phyloP scores from a whole-genome alignment of 2,329 filamentous ascomycete genomes.

The Ophiosphaerella herpotricha region DNA sequence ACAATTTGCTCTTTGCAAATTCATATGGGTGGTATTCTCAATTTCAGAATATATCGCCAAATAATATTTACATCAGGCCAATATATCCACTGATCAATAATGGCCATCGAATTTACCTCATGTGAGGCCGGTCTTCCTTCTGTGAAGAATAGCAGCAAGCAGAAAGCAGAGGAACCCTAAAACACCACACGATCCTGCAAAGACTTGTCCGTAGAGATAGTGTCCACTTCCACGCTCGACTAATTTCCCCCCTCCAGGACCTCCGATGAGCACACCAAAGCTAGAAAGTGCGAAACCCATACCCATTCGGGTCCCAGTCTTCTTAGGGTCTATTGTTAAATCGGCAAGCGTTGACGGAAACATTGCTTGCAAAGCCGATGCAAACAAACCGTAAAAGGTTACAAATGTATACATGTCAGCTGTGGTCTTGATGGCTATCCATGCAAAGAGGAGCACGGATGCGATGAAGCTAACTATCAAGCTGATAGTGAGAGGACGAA shows the following conservation, averaged over 20 bases:
- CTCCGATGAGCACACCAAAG: conserved; percentile 33
- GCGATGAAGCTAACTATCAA: conserved; percentile 43
- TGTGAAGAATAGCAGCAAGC: conserved; percentile 13
- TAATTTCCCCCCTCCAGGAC: conserved; percentile 38
- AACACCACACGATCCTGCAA: conserved; percentile 39
- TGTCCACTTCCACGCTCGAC: conserved; percentile 42
- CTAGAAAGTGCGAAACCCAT: conserved; percentile 43
- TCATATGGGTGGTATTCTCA: too few relatives aligned
- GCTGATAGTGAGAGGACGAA: conserved; percentile 51
- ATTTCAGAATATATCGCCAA: too few relatives aligned
- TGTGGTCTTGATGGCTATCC: conserved; percentile 46
- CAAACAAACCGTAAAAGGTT: conserved; percentile 55
- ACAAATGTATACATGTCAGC: conserved; percentile 51
- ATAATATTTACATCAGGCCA: too few relatives aligned
- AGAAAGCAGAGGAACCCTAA: conserved; percentile 16
- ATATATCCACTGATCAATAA: too few relatives aligned
- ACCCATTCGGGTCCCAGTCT: conserved; percentile 53
- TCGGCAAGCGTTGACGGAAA: conserved; percentile 50
- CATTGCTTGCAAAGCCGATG: conserved; percentile 52
- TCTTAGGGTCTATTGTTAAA: conserved; percentile 49
- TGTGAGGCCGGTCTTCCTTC: conserved; percentile 2
- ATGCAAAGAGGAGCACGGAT: conserved; percentile 51
- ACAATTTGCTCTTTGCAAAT: too few relatives aligned
- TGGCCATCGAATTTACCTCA: too few relatives aligned
- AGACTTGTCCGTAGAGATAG: conserved; percentile 51